A percentile compares a stretch with the other conserved stretches of the same genome.
These are phyloP conservation scores for Magnaporthiopsis incrustans DNA, from an alignment of 2,329 filamentous ascomycete genomes.

Conservation along the genomic window DNA sequence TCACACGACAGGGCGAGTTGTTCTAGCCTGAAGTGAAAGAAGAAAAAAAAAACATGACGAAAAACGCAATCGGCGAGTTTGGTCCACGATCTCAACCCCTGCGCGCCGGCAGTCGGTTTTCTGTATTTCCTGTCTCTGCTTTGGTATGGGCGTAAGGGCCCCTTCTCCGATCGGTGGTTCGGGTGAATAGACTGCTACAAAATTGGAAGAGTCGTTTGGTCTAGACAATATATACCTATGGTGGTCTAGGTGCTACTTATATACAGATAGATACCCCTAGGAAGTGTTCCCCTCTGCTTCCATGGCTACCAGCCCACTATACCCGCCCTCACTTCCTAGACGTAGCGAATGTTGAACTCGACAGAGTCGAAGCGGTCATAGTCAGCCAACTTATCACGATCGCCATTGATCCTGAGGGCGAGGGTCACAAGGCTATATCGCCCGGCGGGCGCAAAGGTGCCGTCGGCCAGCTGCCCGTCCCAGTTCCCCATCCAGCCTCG, in stretches of 20 bases:
- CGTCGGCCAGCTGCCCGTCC: constrained; percentile 2
- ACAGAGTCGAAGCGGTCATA: background rate
- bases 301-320: too few species aligned
- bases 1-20: too few species aligned
- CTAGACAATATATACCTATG: background rate
- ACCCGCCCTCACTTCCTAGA: too few species aligned
- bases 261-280: background rate
- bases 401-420: constrained; percentile 3
- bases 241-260: background rate
- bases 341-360: constrained; percentile 1
- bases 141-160: too few species aligned
- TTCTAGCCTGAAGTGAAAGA: too few species aligned
- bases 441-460: background rate
- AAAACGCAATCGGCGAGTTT: background rate
- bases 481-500: background rate
- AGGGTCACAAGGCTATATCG: background rate
- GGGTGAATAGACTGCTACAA: background rate
- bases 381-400: background rate
- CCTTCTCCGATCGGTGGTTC: too few species aligned
- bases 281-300: too few species aligned
- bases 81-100: background rate
- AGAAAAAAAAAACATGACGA: too few species aligned
- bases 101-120: background rate
- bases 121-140: background rate
- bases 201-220: background rate